phyloP scores from a whole-genome alignment of 345 rosid genomes.

The Salix udensis region DNA sequence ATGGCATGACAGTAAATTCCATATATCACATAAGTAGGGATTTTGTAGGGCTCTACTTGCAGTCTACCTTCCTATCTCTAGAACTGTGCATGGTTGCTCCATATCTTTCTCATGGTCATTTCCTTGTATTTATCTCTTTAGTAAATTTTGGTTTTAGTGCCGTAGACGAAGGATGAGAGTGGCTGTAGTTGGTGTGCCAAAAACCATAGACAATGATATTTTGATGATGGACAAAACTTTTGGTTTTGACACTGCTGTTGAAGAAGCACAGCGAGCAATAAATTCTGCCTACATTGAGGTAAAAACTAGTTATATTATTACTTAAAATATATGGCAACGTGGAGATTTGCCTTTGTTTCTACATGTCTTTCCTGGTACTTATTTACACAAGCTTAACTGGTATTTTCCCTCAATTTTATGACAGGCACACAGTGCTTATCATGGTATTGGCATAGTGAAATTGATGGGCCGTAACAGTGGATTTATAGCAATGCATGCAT shows the following conservation, averaged over 20 bases:
- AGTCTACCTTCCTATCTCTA: neutral
- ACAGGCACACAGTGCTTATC: constrained; percentile 96
- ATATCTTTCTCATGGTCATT: neutral
- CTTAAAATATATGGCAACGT: no score
- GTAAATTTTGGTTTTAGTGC: constrained; percentile 46
- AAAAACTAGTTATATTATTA: constrained; percentile 2
- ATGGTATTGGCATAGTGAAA: constrained; percentile 91
- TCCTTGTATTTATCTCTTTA: constrained; percentile 2
- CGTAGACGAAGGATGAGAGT: constrained; percentile 63
- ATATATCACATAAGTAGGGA: neutral
- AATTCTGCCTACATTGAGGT: constrained; percentile 99
- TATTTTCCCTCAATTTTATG: constrained; percentile 7
- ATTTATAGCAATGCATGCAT: constrained; percentile 95
- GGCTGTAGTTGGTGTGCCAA: constrained; percentile 97
- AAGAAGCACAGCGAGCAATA: constrained; percentile 96
- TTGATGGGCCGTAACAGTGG: constrained; percentile 99
- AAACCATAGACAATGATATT: constrained; percentile 95
- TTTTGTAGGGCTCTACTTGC: neutral
- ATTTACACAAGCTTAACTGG: neutral
- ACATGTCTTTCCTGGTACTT: constrained; percentile 8
- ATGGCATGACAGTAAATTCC: neutral
- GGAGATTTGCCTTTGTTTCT: neutral
- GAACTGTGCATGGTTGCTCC: neutral
- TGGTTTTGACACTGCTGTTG: constrained; percentile 98
- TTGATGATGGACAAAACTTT: constrained; percentile 94